Percentiles rank a stretch among this genome's conserved stretches.
Conservation (phyloP, 352 stramenopile genomes). For the Stramenopiles sp. region DNA sequence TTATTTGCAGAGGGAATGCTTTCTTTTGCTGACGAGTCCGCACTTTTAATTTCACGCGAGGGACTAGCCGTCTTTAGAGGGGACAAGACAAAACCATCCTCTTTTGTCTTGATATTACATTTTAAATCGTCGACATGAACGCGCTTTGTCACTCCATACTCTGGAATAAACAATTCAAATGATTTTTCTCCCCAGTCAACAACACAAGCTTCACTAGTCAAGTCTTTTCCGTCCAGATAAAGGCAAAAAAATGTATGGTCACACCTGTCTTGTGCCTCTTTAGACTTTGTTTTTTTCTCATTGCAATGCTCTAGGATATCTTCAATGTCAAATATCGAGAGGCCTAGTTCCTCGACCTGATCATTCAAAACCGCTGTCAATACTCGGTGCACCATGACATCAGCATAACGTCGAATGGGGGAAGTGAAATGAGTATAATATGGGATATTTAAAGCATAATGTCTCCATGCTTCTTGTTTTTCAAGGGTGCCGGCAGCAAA, state of each 20-base stretch:
- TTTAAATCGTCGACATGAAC: background rate
- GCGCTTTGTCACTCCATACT: background rate
- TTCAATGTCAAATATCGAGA: conserved; percentile 19
- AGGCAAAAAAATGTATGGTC: conserved; percentile 53
- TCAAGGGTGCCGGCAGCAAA: conserved; percentile 50
- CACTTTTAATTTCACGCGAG: too few relatives aligned
- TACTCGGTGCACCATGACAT: conserved; percentile 49
- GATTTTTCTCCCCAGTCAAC: background rate
- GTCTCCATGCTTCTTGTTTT: conserved; percentile 49
- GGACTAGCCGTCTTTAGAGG: too few relatives aligned
- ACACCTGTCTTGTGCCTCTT: conserved; percentile 47
- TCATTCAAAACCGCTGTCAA: conserved; percentile 30
- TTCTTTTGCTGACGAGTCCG: too few relatives aligned
- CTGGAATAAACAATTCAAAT: background rate
- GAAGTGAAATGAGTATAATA: conserved; percentile 97
- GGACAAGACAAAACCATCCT: background rate
- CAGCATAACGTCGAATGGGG: conserved; percentile 78
- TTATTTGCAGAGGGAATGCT: background rate
- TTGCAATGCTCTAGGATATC: conserved; percentile 46
- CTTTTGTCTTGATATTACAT: background rate
- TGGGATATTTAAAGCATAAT: conserved; percentile 89
- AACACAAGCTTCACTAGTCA: background rate
- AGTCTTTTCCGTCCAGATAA: conserved; percentile 27
- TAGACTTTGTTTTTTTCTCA: conserved; percentile 53
- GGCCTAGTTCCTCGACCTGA: conserved; percentile 15